A percentile compares a stretch with the other conserved stretches of the same genome.
phyloP scores from a whole-genome alignment of 306 rosid species.

The Cajanus cajan region DNA sequence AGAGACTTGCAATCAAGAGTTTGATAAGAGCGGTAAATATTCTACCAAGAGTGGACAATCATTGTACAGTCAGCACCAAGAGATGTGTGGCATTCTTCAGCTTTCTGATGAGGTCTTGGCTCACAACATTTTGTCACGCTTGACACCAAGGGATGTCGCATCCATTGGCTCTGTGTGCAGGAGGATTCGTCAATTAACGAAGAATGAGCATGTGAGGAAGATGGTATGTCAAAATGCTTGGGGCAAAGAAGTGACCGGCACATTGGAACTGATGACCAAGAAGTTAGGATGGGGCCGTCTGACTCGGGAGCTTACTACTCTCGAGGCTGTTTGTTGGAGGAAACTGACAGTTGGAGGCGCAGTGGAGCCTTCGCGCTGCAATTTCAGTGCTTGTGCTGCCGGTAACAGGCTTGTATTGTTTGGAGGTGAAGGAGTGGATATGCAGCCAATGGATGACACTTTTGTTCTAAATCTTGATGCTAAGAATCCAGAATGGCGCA shows the following conservation, averaged over 20 bases:
- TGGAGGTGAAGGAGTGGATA: constrained; percentile 97
- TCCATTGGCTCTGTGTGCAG: constrained; percentile 97
- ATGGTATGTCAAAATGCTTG: constrained; percentile 99
- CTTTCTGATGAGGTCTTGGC: constrained; percentile 98
- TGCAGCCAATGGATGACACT: constrained; percentile 99
- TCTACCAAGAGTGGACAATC: constrained; percentile 42
- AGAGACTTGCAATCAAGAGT: constrained; percentile 61
- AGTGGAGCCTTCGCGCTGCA: constrained; percentile 97
- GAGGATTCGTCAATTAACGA: constrained; percentile 83
- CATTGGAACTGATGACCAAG: constrained; percentile 85
- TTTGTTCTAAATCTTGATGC: constrained; percentile 94
- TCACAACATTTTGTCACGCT: constrained; percentile 85
- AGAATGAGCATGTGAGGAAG: constrained; percentile 92
- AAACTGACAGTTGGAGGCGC: constrained; percentile 86
- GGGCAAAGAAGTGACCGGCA: constrained; percentile 95
- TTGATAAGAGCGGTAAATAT: constrained; percentile 44
- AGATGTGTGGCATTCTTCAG: constrained; percentile 85
- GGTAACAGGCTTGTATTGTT: constrained; percentile 92
- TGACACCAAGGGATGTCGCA: constrained; percentile 97
- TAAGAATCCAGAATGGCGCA: constrained; percentile 79
- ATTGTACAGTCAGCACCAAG: constrained; percentile 52
- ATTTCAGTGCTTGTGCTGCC: constrained; percentile 95
- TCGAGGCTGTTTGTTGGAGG: constrained; percentile 95
- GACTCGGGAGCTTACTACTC: constrained; percentile 86
- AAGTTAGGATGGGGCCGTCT: constrained; percentile 98